Base-by-base conservation (phyloP, 768 basidiomycete species). In the Hirschioporus abietinus region DNA sequence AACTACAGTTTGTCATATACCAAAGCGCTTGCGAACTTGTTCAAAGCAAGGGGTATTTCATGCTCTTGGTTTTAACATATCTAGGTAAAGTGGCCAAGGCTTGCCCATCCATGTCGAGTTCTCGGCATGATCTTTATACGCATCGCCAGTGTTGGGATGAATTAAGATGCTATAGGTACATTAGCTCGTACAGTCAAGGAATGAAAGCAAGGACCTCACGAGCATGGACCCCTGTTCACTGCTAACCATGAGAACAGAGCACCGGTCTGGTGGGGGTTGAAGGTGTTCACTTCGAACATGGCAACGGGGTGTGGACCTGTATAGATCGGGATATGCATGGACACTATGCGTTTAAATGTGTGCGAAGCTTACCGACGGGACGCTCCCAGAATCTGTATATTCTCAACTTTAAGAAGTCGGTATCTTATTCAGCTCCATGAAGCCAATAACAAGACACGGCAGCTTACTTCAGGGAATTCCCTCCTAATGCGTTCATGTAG, bases 261-360 rank as follows among this genome's bases (percentile, higher is more conserved):
- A 0, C 90, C 89, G 0, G 87, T 89, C 71, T 90, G 85, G 70
- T 86, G 87, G 10, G 89, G 89, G 35, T 70, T 85, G 74, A 86
- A 86, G 1, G 84, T 85, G 72, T 91, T 85, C 67, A 90, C 82
- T 72, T 91, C 84, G 71, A 90, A 91, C 88, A 90, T 90, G 7
- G 87, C 82, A 9, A 83, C 84, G 0, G 89, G 86, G 69, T 91
- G 90, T 0, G 88, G 90, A 0, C 86, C 85, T 83, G 67, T 24
- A 20, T 15, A 26, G 42, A 61, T 61, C 60, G 59, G n/a, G 42
- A 58, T 34, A 66, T 27, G 58, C 18, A 24, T 65, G 34, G 63
- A 42, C 34, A 23, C 23, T 26, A 64, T 26, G 27, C 23, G 7
- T 30, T 34, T 4, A 30, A 24, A 15, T 5, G 1, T 5, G 27